Evolutionary conservation across 495 filamentous ascomycete genomes (phyloP), one percentile per base, ranked within the genome.

Genomic region (Neurospora sp.): DNA sequence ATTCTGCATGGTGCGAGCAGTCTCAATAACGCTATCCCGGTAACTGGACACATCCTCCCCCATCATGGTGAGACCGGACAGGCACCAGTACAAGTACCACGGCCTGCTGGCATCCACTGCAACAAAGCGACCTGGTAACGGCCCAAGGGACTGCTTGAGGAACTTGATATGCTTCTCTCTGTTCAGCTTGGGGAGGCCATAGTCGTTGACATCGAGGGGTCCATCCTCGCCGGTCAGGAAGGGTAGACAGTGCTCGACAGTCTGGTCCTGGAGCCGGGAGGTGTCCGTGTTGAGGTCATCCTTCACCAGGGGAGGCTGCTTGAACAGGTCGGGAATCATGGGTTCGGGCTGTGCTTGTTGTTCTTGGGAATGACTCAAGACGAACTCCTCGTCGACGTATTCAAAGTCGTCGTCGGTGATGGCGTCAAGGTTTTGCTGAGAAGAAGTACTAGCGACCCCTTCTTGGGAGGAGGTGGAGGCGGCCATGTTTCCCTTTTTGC

Each of bases 81-180:
- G 82, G 54, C 88, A 90, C 96, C 96, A 99, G 82, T 98, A 98
- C 75, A 96, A 83, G 77, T 97, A 87, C 96, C 96, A 99, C 2
- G 96, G 93, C 69, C 96, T 86, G 77, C 90, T 92, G 18, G 96
- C 91, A 84, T 99, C 96, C 70, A 92, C 86, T 2, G 83, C 83
- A 27, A 91, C 88, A 76, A 91, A 96, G 12, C 82, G 81, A 3
- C 85, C 79, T 0, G 94, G 93, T 72, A 96, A 89, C 20, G 84
- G 80, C 8, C 79, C 86, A 20, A 99, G 83, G 37, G 86, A 84
- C 49, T 87, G 84, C 70, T 90, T 90, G 31, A 97, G 85, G 79
- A 95, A 99, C n/a, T 74, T 81, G 74, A 92, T 85, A 84, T 99
- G 96, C 44, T 86, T 82, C 73, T 89, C 85, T 11, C 92, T 90